These are phyloP conservation scores for Gaultheria prostrata DNA, from an alignment of 148 eudicot genomes.

Conservation along the genomic window DNA sequence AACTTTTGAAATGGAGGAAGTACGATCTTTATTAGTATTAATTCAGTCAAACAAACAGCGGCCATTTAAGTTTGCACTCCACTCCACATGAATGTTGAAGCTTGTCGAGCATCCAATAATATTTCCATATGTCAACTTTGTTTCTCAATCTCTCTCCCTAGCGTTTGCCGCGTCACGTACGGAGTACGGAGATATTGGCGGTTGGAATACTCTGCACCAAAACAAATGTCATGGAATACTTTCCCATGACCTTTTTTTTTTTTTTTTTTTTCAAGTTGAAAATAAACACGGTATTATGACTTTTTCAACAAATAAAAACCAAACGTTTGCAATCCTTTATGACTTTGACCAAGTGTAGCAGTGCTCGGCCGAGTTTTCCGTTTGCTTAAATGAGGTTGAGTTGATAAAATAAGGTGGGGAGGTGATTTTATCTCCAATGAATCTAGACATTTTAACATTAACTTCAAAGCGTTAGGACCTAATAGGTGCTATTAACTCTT, in stretches of 20 bases:
- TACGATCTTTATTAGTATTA: too few species aligned
- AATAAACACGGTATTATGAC: background rate
- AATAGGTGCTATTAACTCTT: too few species aligned
- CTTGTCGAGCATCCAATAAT: too few species aligned
- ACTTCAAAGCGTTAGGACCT: too few species aligned
- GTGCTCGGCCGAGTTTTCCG: too few species aligned
- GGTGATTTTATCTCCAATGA: too few species aligned
- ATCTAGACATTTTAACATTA: too few species aligned
- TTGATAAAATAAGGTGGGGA: too few species aligned
- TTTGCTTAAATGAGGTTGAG: too few species aligned
- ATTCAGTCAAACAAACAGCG: background rate
- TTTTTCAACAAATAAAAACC: background rate
- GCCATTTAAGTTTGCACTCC: too few species aligned
- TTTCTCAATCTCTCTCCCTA: background rate
- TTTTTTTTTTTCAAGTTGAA: background rate
- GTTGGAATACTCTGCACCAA: background rate
- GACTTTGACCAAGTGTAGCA: background rate
- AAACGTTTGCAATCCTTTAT: background rate
- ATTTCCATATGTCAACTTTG: background rate
- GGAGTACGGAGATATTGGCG: background rate
- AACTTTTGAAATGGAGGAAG: too few species aligned
- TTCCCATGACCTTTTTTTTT: background rate
- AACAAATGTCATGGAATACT: background rate
- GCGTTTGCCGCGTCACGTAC: background rate
- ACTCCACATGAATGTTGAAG: too few species aligned